A percentile compares a stretch with the other conserved stretches of the same genome.
Evolutionary conservation across 2,329 filamentous ascomycete genomes (phyloP).

Genomic region (Fusarium marasasianum): DNA sequence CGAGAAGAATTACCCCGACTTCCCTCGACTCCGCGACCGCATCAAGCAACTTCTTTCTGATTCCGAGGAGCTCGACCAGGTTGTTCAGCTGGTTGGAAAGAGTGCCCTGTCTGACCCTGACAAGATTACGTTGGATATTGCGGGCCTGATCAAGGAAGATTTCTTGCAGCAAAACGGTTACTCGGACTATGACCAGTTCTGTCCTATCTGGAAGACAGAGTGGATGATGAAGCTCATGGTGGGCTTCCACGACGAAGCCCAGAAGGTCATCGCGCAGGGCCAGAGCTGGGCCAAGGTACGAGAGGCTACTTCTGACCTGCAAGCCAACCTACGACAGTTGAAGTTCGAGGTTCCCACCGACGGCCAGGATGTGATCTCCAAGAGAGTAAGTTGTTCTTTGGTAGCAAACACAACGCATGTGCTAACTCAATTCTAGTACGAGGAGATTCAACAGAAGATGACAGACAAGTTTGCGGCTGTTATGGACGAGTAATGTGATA

Average conservation of each 20-base stretch:
- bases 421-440: slow-evolving; percentile 74
- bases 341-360: slow-evolving; percentile 96
- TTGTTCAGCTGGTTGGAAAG: slow-evolving; percentile 98
- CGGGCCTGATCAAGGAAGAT: slow-evolving; percentile 93
- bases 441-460: slow-evolving; percentile 90
- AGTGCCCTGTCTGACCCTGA: slow-evolving; percentile 94
- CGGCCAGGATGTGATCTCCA: slow-evolving; percentile 79
- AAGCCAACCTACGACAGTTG: slow-evolving; percentile 85
- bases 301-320: slow-evolving; percentile 88
- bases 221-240: slow-evolving; percentile 99
- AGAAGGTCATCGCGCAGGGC: slow-evolving; percentile 92
- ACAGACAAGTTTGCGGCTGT: slow-evolving; percentile 97
- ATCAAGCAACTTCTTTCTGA: slow-evolving; percentile 94
- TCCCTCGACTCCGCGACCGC: slow-evolving; percentile 89
- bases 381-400: slow-evolving; percentile 74
- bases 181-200: slow-evolving; percentile 99
- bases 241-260: slow-evolving; percentile 95
- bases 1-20: slow-evolving; percentile 91
- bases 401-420: background rate
- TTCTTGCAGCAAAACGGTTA: slow-evolving; percentile 99
- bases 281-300: slow-evolving; percentile 93
- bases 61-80: slow-evolving; percentile 97
- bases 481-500: slow-evolving; percentile 79
- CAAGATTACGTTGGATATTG: slow-evolving; percentile 97
- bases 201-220: slow-evolving; percentile 98